These are phyloP conservation scores for Geoglossum glabrum DNA, from an alignment of 495 filamentous ascomycete species.

Conservation along the genomic window DNA sequence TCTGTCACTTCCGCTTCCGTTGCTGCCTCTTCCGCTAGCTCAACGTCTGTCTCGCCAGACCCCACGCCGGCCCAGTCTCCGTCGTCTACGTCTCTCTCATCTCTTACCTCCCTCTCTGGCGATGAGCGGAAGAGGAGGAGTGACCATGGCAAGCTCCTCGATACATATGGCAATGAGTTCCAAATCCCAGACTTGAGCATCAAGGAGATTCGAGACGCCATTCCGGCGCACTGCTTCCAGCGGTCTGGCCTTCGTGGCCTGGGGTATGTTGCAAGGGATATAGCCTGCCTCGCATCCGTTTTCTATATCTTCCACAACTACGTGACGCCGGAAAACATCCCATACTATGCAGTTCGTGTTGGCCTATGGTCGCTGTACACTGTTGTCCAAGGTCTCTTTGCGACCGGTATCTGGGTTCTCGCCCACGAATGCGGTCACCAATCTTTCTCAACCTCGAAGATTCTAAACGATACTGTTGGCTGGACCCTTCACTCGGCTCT, in stretches of 20 bases:
- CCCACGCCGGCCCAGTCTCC: conserved; percentile 56
- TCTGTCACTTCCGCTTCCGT: conserved; percentile 27
- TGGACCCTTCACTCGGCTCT: conserved; percentile 45
- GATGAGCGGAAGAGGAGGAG: conserved; percentile 20
- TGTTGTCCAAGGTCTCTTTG: conserved; percentile 42
- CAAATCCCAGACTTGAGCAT: conserved; percentile 51
- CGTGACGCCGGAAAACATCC: conserved; percentile 42
- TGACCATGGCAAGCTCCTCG: conserved; percentile 19
- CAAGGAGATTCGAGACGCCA: conserved; percentile 41
- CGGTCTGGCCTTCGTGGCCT: conserved; percentile 39
- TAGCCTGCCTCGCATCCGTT: conserved; percentile 30
- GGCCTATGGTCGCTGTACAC: conserved; percentile 40
- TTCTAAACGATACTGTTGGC: conserved; percentile 44
- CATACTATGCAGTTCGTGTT: conserved; percentile 27
- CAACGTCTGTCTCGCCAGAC: conserved; percentile 40
- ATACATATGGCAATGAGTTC: conserved; percentile 50
- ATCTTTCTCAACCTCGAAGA: conserved; percentile 38
- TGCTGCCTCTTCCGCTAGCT: conserved; percentile 38
- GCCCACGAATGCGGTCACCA: conserved; percentile 53
- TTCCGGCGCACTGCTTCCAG: conserved; percentile 39
- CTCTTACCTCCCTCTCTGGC: conserved; percentile 45
- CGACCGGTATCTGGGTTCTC: conserved; percentile 50
- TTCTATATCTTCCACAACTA: conserved; percentile 46
- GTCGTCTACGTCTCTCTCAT: conserved; percentile 81
- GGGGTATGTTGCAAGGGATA: conserved; percentile 41